Conservation (phyloP, 306 rosid genomes). For the Castanea sativa region DNA sequence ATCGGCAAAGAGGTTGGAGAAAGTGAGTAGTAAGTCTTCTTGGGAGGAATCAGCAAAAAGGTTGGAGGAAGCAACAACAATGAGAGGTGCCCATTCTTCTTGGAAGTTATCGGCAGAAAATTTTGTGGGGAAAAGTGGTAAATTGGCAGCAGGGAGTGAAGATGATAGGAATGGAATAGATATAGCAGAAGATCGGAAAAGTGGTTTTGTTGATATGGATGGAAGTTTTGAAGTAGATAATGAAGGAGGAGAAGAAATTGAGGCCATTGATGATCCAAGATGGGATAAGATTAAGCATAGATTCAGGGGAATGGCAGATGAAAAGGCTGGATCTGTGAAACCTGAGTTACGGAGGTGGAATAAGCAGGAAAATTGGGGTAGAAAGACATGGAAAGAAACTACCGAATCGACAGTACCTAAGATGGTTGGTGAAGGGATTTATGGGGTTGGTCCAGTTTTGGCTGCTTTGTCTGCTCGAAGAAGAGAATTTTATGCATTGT, state of each 20-base stretch:
- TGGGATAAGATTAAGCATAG: constrained; percentile 71
- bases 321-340: constrained; percentile 44
- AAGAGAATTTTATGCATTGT: constrained; percentile 84
- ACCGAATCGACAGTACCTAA: constrained; percentile 72
- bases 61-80: constrained; percentile 35
- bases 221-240: constrained; percentile 32
- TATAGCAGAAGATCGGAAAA: constrained; percentile 30
- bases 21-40: constrained; percentile 39
- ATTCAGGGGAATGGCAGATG: constrained; percentile 50
- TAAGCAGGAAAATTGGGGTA: constrained; percentile 78
- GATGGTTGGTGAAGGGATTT: constrained; percentile 84
- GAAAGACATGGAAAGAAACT: constrained; percentile 87
- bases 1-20: constrained; percentile 33
- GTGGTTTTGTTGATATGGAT: constrained; percentile 22
- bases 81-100: constrained; percentile 30
- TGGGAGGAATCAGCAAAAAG: constrained; percentile 52
- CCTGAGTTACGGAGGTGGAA: constrained; percentile 74
- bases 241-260: constrained; percentile 52
- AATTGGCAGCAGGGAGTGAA: constrained; percentile 13
- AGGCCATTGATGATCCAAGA: constrained; percentile 66
- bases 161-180: constrained; percentile 33
- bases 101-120: constrained; percentile 21
- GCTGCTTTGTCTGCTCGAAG: constrained; percentile 90
- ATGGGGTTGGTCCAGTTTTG: constrained; percentile 94
- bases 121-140: constrained; percentile 23